These are phyloP conservation scores for Lactifluus echinatus DNA, from an alignment of 768 basidiomycete species.

Conservation along the genomic window DNA sequence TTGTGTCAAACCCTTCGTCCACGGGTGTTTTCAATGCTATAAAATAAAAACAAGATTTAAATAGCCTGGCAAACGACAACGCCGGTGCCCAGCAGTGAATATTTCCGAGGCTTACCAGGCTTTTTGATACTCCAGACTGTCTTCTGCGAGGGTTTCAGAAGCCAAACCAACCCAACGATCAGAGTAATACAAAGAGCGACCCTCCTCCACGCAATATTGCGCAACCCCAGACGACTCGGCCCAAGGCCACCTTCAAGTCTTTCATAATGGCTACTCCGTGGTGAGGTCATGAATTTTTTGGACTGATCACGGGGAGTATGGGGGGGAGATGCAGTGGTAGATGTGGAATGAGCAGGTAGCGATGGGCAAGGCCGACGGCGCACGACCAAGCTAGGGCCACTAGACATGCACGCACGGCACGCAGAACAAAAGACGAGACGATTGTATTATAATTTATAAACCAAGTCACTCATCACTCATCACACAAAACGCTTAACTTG, in stretches of 20 bases:
- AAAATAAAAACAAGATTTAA: neutral
- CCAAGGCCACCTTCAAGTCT: slow-evolving; percentile 56
- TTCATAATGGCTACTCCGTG: slow-evolving; percentile 44
- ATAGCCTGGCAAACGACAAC: neutral
- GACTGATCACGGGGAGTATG: neutral
- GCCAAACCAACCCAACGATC: slow-evolving; percentile 53
- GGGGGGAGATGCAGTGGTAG: neutral
- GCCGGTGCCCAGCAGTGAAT: neutral
- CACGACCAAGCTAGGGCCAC: neutral
- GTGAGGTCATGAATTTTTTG: slow-evolving; percentile 24
- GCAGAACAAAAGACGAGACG: neutral
- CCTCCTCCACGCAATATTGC: slow-evolving; percentile 52
- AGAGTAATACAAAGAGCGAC: slow-evolving; percentile 50
- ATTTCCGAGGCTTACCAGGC: slow-evolving; percentile 22
- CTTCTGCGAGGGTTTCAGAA: slow-evolving; percentile 48
- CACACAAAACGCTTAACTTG: neutral
- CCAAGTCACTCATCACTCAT: neutral
- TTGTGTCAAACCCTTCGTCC: neutral
- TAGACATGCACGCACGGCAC: neutral
- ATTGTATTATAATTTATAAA: too few relatives aligned
- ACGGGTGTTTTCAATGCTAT: neutral
- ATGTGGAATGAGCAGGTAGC: neutral
- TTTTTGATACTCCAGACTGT: slow-evolving; percentile 20
- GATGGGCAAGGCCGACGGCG: neutral
- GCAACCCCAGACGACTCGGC: slow-evolving; percentile 29